Evolutionary conservation across 2,329 filamentous ascomycete species (phyloP), one percentile per base, ranked within the genome.

Genomic region (Myriosclerotinia curreyana): DNA sequence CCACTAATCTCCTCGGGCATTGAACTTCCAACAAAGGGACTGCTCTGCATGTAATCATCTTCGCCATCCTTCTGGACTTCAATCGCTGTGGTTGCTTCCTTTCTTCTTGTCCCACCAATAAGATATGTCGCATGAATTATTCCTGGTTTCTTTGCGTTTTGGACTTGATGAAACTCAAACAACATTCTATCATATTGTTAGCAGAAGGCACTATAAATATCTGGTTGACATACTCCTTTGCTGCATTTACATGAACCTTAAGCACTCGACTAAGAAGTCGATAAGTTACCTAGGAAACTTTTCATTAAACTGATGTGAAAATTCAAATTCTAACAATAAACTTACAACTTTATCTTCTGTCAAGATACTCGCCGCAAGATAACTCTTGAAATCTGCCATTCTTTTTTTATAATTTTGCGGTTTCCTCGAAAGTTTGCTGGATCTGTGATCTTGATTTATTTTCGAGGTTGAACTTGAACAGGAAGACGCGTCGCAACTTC

Each of bases 111-210:
- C 48, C 94, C 95, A 59, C 87, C 89, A 53, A 99, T 75, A 56
- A 97, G 80, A 77, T 97, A 99, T n/a, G 92, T 97, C 52, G 94
- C 95, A 77, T 96, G 86, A n/a, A 97, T 81, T 34, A 86, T 88
- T 28, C 86, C 83, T 0, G 89, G 82, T 66, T 86, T 89, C 75
- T 89, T 91, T 62, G 80, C 81, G 76, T 92, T 96, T 74, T 96
- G 90, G 64, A 82, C 84, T 67, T 83, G 81, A 75, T 97, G 86
- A 70, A 96, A 98, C 40, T 96, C 90, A 76, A 86, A 96, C 20
- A 93, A 85, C 84, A 95, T 96, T 75, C 89, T 96, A 60, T 22
- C n/a, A 68, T 65, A 31, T 31, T 36, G 62, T 66, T 49, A 72
- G 46, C 22, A 52, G 36, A 44, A 49, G 48, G 8, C 0, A 17